These are phyloP conservation scores for Pascua sp. DNA, from an alignment of 1,284 basidiomycete species.

Conservation along the genomic window DNA sequence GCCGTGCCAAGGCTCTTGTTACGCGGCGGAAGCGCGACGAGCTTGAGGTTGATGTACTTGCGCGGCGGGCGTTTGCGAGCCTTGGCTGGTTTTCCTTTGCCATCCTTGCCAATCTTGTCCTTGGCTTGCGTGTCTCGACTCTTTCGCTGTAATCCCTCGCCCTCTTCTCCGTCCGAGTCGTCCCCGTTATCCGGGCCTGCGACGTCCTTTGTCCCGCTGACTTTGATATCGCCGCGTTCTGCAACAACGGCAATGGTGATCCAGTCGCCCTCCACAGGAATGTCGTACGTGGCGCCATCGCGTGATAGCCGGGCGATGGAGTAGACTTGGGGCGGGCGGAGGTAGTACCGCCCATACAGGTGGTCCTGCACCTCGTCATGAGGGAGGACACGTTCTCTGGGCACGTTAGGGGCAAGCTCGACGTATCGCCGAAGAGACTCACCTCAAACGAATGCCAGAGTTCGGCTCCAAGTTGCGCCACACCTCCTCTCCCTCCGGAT, in stretches of 20 bases:
- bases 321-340: conserved; percentile 83
- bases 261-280: conserved; percentile 87
- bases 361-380: conserved; percentile 79
- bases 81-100: background rate
- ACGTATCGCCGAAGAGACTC: conserved; percentile 37
- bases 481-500: conserved; percentile 41
- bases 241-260: conserved; percentile 90
- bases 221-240: conserved; percentile 63
- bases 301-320: conserved; percentile 71
- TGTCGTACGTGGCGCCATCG: conserved; percentile 77
- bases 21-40: conserved; percentile 60
- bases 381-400: conserved; percentile 66
- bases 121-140: conserved; percentile 6
- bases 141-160: conserved; percentile 1
- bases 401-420: background rate
- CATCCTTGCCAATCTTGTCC: conserved; percentile 6
- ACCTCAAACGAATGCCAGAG: conserved; percentile 67
- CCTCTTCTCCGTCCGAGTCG: conserved; percentile 16
- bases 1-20: conserved; percentile 58
- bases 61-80: conserved; percentile 22
- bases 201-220: conserved; percentile 33
- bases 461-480: conserved; percentile 13
- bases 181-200: conserved; percentile 18
- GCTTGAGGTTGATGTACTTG: conserved; percentile 81
- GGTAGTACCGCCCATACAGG: conserved; percentile 75